phyloP scores from a whole-genome alignment of 306 rosid species.

The Dicorynia guianensis region DNA sequence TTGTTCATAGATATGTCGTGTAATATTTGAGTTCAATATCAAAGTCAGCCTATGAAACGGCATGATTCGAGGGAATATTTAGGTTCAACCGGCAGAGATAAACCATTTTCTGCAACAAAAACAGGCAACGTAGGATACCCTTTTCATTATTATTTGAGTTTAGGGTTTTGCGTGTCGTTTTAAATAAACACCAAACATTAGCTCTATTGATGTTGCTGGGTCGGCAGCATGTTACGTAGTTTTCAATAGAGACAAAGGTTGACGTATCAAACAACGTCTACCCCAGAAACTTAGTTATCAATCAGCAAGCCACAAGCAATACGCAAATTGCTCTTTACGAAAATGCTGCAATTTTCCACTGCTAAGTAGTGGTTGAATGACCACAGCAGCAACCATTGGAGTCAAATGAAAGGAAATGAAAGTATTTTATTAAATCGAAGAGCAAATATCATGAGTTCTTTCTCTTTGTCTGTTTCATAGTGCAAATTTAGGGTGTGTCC shows the following conservation, averaged over 20 bases:
- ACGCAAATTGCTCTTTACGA: too few relatives aligned
- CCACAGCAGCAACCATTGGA: too few relatives aligned
- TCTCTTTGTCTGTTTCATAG: too few relatives aligned
- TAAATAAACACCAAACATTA: constrained; percentile 15
- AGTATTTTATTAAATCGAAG: too few relatives aligned
- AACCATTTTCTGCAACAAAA: constrained; percentile 29
- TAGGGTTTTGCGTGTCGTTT: background rate
- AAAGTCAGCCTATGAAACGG: constrained; percentile 51
- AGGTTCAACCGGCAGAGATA: constrained; percentile 38
- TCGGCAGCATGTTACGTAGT: constrained; percentile 44
- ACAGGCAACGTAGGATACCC: constrained; percentile 37
- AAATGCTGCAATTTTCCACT: too few relatives aligned
- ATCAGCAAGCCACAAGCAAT: too few relatives aligned
- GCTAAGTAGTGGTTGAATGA: too few relatives aligned
- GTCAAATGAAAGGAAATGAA: too few relatives aligned
- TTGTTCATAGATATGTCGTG: background rate
- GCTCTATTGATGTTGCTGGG: constrained; percentile 17
- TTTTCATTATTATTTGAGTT: constrained; percentile 28
- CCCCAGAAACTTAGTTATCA: background rate
- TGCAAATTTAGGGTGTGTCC: too few relatives aligned
- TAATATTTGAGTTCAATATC: background rate
- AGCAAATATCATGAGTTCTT: too few relatives aligned
- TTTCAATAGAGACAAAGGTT: constrained; percentile 23
- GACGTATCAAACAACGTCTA: constrained; percentile 26
- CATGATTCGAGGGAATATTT: constrained; percentile 26